Evolutionary conservation across 2,329 filamentous ascomycete genomes (phyloP), one percentile per base, ranked within the genome.

Genomic region (Aureobasidium sp.): DNA sequence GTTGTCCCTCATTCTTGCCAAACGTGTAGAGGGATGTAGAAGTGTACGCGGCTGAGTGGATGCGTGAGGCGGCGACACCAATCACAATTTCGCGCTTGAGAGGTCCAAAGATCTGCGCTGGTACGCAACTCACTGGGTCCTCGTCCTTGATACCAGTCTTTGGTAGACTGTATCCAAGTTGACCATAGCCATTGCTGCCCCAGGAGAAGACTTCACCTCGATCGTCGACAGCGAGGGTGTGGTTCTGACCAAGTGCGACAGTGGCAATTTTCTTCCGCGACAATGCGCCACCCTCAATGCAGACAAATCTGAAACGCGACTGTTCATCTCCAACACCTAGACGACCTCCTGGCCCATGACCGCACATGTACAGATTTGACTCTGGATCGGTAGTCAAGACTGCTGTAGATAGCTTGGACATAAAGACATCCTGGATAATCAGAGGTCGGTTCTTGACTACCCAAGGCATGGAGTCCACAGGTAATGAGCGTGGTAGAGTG

Each of bases 151-250:
- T 81, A 9, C 79, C 74, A 1, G 87, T 82, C 65, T 81, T 80
- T 1, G 92, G 90, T 17, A 96, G 78, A 20, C 82, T 78, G 72
- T 96, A 97, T 5, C 94, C 94, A 15, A 99, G 81, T 72, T 97
- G 93, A 1, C 88, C 91, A 71, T 85, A 87, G 8, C 82, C 86
- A 69, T 97, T 97, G 66, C 88, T 89, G 8, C 94, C 94, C 94
- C 94, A 99, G 1, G 91, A 94, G 79, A 90, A 96, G 6, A 96
- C 84, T 67, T 95, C 90, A n/a, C 94, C 93, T 59, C 87, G 82
- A n/a, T 86, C 86, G 3, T 90, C 89, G 6, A 97, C 79, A 1
- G 91, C 93, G 72, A 99, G 81, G 3, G 89, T 90, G 72, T 99
- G 94, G 67, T 96, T 94, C 71, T 95, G 90, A 0, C 94, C 94